Evolutionary conservation across 2,329 filamentous ascomycete species (phyloP).

Genomic region (Alternaria atra): DNA sequence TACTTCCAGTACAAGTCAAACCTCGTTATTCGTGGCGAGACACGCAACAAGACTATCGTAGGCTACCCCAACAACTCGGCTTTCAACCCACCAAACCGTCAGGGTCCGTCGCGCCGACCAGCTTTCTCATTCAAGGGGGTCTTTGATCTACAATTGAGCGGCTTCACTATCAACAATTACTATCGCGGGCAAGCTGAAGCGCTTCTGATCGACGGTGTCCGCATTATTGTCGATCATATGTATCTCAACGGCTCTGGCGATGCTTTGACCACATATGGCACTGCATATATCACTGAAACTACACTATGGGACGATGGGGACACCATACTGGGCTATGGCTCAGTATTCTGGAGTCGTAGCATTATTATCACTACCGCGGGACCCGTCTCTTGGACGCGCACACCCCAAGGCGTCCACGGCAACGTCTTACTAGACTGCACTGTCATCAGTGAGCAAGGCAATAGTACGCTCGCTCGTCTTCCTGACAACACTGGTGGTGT

Average conservation of each 20-base stretch:
- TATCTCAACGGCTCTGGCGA: slow-evolving; percentile 23
- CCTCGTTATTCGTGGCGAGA: slow-evolving; percentile 20
- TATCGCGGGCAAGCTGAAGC: slow-evolving; percentile 27
- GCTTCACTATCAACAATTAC: slow-evolving; percentile 24
- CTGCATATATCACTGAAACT: slow-evolving; percentile 16
- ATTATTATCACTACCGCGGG: not conserved
- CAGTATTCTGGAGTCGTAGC: not conserved
- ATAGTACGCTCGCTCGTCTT: not conserved
- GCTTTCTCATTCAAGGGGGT: slow-evolving; percentile 19
- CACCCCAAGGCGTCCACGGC: not conserved
- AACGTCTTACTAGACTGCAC: not conserved
- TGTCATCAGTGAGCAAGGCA: not conserved
- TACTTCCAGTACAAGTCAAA: slow-evolving; percentile 19
- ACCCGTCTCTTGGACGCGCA: not conserved
- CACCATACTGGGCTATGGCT: slow-evolving; percentile 17
- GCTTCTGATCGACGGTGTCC: slow-evolving; percentile 16
- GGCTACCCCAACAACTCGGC: slow-evolving; percentile 25
- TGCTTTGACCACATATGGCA: slow-evolving; percentile 24
- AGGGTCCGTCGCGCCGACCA: slow-evolving; percentile 18
- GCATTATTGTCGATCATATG: slow-evolving; percentile 20
- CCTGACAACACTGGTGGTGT: slow-evolving; percentile 4
- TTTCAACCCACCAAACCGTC: slow-evolving; percentile 23
- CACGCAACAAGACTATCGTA: slow-evolving; percentile 11
- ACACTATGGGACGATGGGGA: slow-evolving; percentile 20
- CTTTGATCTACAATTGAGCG: slow-evolving; percentile 19